These are phyloP conservation scores for Posidonia australis DNA, from an alignment of 106 monocot genomes.

Conservation along the genomic window DNA sequence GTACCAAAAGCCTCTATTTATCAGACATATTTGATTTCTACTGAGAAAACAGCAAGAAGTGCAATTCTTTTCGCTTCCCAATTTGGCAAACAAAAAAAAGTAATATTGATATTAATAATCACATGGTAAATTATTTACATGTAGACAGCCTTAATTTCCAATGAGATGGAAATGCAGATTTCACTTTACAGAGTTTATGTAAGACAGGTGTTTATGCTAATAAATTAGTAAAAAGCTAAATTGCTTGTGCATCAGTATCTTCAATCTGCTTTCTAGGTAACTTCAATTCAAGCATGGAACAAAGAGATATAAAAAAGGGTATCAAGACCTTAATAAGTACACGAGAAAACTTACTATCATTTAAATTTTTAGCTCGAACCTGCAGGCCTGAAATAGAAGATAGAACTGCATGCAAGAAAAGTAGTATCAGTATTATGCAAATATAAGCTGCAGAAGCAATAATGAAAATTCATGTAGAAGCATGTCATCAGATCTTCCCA, in stretches of 20 bases:
- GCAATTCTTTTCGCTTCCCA: not conserved
- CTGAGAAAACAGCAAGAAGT: not conserved
- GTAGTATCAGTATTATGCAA: not conserved
- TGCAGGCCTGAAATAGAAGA: constrained; percentile 73
- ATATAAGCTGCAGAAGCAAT: not conserved
- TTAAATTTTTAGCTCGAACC: constrained; percentile 32
- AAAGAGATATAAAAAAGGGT: not conserved
- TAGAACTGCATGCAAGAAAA: constrained; percentile 47
- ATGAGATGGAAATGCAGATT: too few relatives aligned
- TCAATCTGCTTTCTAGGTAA: not conserved
- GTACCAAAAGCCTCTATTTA: too few relatives aligned
- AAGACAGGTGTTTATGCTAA: too few relatives aligned
- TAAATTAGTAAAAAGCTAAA: not conserved
- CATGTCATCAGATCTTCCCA: not conserved
- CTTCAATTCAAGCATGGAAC: not conserved
- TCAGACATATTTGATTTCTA: not conserved
- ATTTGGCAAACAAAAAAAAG: not conserved
- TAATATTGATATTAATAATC: too few relatives aligned
- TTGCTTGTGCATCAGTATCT: not conserved
- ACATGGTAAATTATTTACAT: too few relatives aligned
- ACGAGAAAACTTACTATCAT: constrained; percentile 28
- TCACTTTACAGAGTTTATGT: too few relatives aligned
- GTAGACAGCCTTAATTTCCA: too few relatives aligned
- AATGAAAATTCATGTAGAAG: not conserved
- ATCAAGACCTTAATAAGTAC: not conserved